Base-by-base conservation (phyloP, 305 asterid genomes). In the Rubia peregrina region DNA sequence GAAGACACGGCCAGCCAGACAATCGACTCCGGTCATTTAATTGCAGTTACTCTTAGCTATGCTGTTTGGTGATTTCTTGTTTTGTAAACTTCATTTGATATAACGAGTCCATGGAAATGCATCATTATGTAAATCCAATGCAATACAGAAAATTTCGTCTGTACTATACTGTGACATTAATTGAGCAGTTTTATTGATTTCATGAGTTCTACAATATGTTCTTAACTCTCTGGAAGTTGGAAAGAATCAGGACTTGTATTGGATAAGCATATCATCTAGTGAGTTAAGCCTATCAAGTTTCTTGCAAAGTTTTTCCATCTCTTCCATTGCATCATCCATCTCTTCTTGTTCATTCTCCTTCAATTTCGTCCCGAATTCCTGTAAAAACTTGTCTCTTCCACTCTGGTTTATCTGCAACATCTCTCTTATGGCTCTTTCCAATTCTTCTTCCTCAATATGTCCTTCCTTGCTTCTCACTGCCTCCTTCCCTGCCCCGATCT, bases 401-500 rank as follows among this genome's bases (percentile, higher is more conserved):
- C 36, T 40, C 5, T 76, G 57, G 33, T 61, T 68, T 72, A 74
- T 79, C 68, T 55, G 78, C 82, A 80, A 76, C 81, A 82, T 83
- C 75, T 76, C 72, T 61, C 61, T 78, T 69, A 83, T 69, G 69
- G 62, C 85, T 74, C 77, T 75, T 68, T 77, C 83, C 77, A 87
- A 78, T 80, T 76, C 87, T 12, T 30, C 80, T 19, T 80, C 74
- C 6, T 80, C 82, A 71, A 82, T 3, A 38, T 53, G 69, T 68
- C 84, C 89, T 7, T 72, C 79, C 6, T 69, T 59, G 62, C 76
- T 78, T 80, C 82, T 81, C 73, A 61, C 81, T 61, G 69, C 85
- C 76, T 84, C 93, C 76, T 76, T 77, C 51, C 93, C 96, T 8
- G 80, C 57, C 68, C 86, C 84, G 2, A 46, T 68, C 73, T 73